Percentiles rank a stretch among this genome's conserved stretches.
phyloP scores from a whole-genome alignment of 2,329 filamentous ascomycete species.

The Ophiostoma tasmaniense region DNA sequence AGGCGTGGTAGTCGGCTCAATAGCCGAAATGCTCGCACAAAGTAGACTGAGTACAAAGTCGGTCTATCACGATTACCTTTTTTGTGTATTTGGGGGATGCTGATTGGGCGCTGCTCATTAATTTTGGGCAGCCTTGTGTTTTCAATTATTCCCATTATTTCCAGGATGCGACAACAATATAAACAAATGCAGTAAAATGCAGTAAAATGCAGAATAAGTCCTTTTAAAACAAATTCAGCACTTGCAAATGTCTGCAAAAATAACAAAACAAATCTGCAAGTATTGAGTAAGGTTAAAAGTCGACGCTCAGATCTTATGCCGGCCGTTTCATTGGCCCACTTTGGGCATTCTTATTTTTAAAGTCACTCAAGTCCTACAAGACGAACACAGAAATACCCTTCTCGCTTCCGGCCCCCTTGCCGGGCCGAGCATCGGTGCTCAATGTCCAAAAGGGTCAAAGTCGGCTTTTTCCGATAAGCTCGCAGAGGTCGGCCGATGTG shows the following conservation, averaged over 20 bases:
- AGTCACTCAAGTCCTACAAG: neutral
- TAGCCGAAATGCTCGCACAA: neutral
- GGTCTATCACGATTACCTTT: neutral
- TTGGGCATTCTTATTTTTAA: neutral
- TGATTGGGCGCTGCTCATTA: neutral
- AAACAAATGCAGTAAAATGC: no score
- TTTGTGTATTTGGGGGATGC: neutral
- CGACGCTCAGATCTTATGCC: neutral
- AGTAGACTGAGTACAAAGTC: no score
- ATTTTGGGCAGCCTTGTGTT: neutral
- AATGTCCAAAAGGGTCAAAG: neutral
- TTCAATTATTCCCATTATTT: neutral
- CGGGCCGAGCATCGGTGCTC: slow-evolving; percentile 3
- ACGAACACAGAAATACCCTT: neutral
- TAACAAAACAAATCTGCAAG: neutral
- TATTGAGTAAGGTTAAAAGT: neutral
- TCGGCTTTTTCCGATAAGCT: neutral
- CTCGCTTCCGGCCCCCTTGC: neutral
- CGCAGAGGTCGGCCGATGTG: neutral
- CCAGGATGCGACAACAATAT: neutral
- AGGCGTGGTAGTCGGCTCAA: neutral
- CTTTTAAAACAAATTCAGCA: neutral
- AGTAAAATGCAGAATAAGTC: neutral
- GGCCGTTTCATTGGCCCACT: neutral
- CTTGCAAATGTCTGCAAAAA: no score